Evolutionary conservation across 345 rosid genomes (phyloP).

Genomic region (Dimocarpus longan): DNA sequence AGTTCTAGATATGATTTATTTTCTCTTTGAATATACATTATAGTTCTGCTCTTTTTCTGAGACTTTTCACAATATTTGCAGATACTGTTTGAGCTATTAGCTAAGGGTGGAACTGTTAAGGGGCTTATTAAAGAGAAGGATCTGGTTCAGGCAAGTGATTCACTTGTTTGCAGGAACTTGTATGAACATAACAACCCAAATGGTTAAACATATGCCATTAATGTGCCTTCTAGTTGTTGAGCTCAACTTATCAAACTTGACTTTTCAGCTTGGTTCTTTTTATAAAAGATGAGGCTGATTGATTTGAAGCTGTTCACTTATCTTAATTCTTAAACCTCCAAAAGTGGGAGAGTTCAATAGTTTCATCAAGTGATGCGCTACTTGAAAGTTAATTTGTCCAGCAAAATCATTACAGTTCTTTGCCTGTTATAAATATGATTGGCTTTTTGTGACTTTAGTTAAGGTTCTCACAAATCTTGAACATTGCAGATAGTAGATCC

Average conservation of each 20-base stretch:
- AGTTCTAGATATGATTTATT: not conserved
- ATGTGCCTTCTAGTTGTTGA: not conserved
- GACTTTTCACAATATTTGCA: slow-evolving; percentile 26
- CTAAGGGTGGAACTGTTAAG: slow-evolving; percentile 92
- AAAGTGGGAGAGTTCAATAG: not conserved
- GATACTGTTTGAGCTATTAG: slow-evolving; percentile 84
- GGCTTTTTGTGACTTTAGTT: not conserved
- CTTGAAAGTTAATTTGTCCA: not conserved
- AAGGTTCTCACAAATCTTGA: slow-evolving; percentile 21
- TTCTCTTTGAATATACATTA: slow-evolving; percentile 4
- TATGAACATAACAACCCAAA: not conserved
- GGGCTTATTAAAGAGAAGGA: slow-evolving; percentile 79
- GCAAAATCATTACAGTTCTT: not conserved
- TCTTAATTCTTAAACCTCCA: not conserved
- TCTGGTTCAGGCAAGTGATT: slow-evolving; percentile 82
- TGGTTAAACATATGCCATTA: not conserved
- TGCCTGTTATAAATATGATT: not conserved
- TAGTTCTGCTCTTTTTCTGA: not conserved
- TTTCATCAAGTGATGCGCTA: slow-evolving; percentile 5
- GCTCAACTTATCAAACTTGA: not conserved
- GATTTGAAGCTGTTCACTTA: not conserved
- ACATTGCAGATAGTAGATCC: slow-evolving; percentile 71
- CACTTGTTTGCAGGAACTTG: slow-evolving; percentile 20
- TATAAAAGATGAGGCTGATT: slow-evolving; percentile 2
- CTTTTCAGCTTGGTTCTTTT: slow-evolving; percentile 7